These are phyloP conservation scores for Globomyces pollinis-pini DNA, from an alignment of 192 early-diverging fungal species.

Conservation along the genomic window DNA sequence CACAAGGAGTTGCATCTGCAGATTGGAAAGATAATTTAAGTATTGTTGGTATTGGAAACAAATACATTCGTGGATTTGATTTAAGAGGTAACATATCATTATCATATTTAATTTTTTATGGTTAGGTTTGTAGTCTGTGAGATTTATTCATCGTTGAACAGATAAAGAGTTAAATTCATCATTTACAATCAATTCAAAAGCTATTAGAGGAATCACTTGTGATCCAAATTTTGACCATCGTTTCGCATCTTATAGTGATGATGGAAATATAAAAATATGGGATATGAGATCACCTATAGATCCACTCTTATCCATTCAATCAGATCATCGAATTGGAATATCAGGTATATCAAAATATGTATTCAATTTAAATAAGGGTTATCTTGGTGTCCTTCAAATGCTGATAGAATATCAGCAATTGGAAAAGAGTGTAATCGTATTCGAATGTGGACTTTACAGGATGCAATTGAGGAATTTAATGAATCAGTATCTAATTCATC, in stretches of 20 bases:
- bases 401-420: constrained; percentile 46
- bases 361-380: too few relatives aligned
- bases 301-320: constrained; percentile 36
- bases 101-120: too few relatives aligned
- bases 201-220: constrained; percentile 54
- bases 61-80: constrained; percentile 66
- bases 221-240: constrained; percentile 64
- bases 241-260: constrained; percentile 65
- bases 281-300: constrained; percentile 60
- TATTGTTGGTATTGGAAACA: constrained; percentile 65
- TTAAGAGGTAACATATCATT: constrained; percentile 47
- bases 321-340: constrained; percentile 30
- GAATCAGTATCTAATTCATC: not conserved
- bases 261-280: constrained; percentile 63
- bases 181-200: constrained; percentile 57
- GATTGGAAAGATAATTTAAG: constrained; percentile 56
- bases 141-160: constrained; percentile 25
- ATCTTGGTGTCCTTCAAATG: constrained; percentile 49
- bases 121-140: not conserved
- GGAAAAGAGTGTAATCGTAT: constrained; percentile 8
- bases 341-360: too few relatives aligned
- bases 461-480: not conserved
- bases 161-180: constrained; percentile 31
- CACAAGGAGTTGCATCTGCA: constrained; percentile 60
- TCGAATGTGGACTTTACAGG: not conserved